A percentile compares a stretch with the other conserved stretches of the same genome.
Evolutionary conservation across 2,329 filamentous ascomycete genomes (phyloP).

Genomic region (Nemania sp.): DNA sequence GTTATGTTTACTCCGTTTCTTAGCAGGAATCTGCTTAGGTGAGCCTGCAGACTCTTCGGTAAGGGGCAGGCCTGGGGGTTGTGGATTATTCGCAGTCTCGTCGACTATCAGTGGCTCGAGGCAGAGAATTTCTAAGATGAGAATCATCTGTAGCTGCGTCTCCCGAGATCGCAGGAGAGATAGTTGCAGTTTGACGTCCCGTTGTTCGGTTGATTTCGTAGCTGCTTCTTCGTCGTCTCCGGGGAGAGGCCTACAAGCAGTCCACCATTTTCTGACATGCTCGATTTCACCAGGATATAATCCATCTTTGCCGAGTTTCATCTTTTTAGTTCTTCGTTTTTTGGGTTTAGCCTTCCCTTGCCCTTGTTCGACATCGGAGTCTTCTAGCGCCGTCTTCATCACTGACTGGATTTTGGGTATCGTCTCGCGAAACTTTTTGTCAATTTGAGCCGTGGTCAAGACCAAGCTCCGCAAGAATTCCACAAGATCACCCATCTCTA

Average conservation of each 20-base stretch:
- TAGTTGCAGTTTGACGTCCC: constrained; percentile 65
- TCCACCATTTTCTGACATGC: constrained; percentile 73
- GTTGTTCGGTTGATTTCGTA: constrained; percentile 43
- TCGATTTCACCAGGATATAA: constrained; percentile 70
- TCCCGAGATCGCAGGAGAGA: constrained; percentile 72
- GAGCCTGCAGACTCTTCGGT: constrained; percentile 42
- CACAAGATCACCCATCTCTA: constrained; percentile 67
- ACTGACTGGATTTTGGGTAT: constrained; percentile 64
- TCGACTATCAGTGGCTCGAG: constrained; percentile 60
- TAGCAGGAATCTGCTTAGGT: constrained; percentile 45
- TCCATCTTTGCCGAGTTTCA: constrained; percentile 69
- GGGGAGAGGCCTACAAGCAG: constrained; percentile 55
- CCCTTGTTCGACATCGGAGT: constrained; percentile 57
- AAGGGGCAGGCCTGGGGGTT: constrained; percentile 52
- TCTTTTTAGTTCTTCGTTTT: constrained; percentile 64
- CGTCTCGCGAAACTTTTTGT: constrained; percentile 79
- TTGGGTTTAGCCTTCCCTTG: constrained; percentile 46
- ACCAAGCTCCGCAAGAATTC: constrained; percentile 71
- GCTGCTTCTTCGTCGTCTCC: constrained; percentile 52
- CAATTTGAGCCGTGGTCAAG: constrained; percentile 68
- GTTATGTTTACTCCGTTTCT: constrained; percentile 67
- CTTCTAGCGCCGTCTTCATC: constrained; percentile 61
- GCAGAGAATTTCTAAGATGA: constrained; percentile 77
- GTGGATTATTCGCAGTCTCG: constrained; percentile 49
- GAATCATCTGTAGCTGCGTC: constrained; percentile 78